Conservation (phyloP, 179 eudicot genomes). For the Beta lomatogona region DNA sequence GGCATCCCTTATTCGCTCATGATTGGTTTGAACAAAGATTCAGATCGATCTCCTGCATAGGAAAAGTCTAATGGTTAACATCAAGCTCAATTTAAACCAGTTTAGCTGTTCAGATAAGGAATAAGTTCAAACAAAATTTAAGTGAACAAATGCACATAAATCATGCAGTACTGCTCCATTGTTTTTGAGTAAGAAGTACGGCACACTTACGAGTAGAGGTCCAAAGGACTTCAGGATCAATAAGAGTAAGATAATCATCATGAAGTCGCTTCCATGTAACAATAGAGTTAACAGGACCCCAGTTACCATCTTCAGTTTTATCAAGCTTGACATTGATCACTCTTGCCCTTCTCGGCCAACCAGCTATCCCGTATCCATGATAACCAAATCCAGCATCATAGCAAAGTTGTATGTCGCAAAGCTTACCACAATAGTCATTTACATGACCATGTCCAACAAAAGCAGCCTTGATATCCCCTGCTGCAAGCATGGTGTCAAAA, state of each 20-base stretch:
- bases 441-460: constrained; percentile 67
- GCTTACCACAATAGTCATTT: constrained; percentile 68
- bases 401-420: constrained; percentile 56
- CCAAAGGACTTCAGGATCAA: constrained; percentile 61
- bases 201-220: constrained; percentile 15
- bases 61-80: neutral
- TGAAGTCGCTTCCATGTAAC: constrained; percentile 66
- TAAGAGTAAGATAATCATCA: constrained; percentile 48
- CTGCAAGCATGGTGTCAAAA: constrained; percentile 54
- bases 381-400: constrained; percentile 71
- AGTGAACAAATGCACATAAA: neutral
- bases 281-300: constrained; percentile 64
- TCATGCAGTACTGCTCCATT: neutral
- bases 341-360: constrained; percentile 66
- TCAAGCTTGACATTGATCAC: constrained; percentile 59
- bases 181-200: neutral
- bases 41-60: neutral
- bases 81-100: neutral
- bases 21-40: neutral
- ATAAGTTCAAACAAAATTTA: too few relatives aligned
- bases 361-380: constrained; percentile 70
- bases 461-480: constrained; percentile 70
- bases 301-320: constrained; percentile 43
- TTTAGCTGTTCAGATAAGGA: too few relatives aligned
- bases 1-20: neutral